Conservation (phyloP, 805 yeast species). For the Candida multigemmis region DNA sequence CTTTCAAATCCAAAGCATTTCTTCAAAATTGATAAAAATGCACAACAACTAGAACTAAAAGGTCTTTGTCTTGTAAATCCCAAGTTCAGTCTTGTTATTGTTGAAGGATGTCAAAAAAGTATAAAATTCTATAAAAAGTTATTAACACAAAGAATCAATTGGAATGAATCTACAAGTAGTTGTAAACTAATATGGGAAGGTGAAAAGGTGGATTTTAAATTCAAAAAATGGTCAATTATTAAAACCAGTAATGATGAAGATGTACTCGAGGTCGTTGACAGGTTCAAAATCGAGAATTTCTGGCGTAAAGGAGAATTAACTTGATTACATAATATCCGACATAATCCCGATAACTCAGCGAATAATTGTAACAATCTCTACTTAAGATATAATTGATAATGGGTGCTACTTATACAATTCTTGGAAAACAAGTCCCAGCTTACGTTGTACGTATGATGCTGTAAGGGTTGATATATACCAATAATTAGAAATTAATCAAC, state of each 20-base stretch:
- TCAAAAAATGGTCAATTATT: constrained; percentile 64
- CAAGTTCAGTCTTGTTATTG: constrained; percentile 49
- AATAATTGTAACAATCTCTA: not conserved
- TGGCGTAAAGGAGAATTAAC: constrained; percentile 27
- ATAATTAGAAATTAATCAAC: not conserved
- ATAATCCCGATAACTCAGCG: not conserved
- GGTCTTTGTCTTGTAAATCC: constrained; percentile 52
- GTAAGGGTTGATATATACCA: not conserved
- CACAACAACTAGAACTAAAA: constrained; percentile 56
- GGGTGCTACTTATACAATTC: constrained; percentile 34
- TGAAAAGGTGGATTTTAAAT: constrained; percentile 40
- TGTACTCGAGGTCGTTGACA: constrained; percentile 36
- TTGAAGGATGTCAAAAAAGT: constrained; percentile 64
- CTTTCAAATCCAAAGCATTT: constrained; percentile 57
- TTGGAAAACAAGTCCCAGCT: constrained; percentile 37
- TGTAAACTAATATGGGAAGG: constrained; percentile 68
- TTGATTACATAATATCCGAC: not conserved
- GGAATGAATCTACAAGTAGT: constrained; percentile 47
- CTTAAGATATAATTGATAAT: constrained; percentile 8
- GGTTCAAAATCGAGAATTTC: constrained; percentile 49
- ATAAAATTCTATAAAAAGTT: constrained; percentile 57
- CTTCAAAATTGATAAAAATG: constrained; percentile 72
- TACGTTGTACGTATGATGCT: constrained; percentile 26
- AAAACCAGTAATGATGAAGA: constrained; percentile 42
- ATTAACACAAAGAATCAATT: constrained; percentile 52